Conservation (phyloP, 2,329 filamentous ascomycete species). For the Arthroderma sp. region DNA sequence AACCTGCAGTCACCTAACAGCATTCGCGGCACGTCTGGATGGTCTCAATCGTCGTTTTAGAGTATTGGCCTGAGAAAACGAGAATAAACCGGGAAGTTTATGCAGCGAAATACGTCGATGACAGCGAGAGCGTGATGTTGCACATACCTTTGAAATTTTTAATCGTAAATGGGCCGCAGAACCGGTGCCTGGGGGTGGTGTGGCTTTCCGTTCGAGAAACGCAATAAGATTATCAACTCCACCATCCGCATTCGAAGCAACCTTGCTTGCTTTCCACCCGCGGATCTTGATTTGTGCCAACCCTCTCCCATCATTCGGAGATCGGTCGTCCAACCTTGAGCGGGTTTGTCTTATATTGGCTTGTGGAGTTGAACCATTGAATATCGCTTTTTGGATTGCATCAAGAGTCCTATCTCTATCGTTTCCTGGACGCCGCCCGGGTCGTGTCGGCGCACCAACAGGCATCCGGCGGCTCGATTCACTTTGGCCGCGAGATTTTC, state of each 20-base stretch:
- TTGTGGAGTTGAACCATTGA: constrained; percentile 20
- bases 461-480: constrained; percentile 16
- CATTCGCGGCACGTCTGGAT: constrained; percentile 21
- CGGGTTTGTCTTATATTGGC: constrained; percentile 28
- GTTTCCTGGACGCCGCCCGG: constrained; percentile 15
- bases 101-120: constrained; percentile 26
- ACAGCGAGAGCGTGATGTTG: constrained; percentile 30
- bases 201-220: constrained; percentile 60
- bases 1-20: constrained; percentile 26
- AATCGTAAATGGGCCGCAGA: constrained; percentile 37
- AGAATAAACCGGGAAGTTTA: constrained; percentile 26
- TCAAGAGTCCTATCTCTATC: constrained; percentile 19
- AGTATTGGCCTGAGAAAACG: constrained; percentile 29
- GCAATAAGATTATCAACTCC: constrained; percentile 51
- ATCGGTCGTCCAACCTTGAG: constrained; percentile 14
- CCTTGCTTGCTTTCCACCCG: constrained; percentile 57
- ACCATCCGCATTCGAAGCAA: constrained; percentile 51
- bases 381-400: constrained; percentile 25
- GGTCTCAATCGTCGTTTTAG: constrained; percentile 30
- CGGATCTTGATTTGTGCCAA: constrained; percentile 35
- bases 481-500: constrained; percentile 21
- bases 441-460: constrained; percentile 10
- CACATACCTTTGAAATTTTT: constrained; percentile 67
- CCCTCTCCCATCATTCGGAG: constrained; percentile 10
- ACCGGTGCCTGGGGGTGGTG: constrained; percentile 35